Evolutionary conservation across 208 protist species (phyloP).

Genomic region (Crithidia bombi): DNA sequence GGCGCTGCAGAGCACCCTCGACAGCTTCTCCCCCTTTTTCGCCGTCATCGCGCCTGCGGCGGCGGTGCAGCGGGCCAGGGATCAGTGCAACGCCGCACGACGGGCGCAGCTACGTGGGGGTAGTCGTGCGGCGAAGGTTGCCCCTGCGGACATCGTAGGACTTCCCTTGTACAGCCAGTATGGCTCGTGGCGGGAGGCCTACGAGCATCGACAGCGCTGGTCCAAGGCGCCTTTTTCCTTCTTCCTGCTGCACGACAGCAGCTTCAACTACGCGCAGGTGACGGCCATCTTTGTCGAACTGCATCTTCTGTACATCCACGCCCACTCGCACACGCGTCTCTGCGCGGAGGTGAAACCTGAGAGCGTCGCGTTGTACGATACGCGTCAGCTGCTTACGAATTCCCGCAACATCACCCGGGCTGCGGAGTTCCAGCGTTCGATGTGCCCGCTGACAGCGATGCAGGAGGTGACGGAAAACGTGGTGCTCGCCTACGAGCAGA

Average conservation of each 20-base stretch:
- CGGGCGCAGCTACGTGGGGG: slow-evolving; percentile 31
- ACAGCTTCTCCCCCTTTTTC: slow-evolving; percentile 86
- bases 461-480: slow-evolving; percentile 81
- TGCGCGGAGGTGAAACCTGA: slow-evolving; percentile 45
- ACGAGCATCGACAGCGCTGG: slow-evolving; percentile 79
- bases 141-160: slow-evolving; percentile 58
- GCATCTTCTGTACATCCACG: slow-evolving; percentile 49
- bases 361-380: slow-evolving; percentile 36
- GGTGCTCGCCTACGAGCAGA: slow-evolving; percentile 82
- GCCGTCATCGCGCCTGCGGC: slow-evolving; percentile 68
- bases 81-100: slow-evolving; percentile 41
- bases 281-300: slow-evolving; percentile 75
- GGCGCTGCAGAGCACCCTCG: slow-evolving; percentile 57
- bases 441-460: slow-evolving; percentile 75
- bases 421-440: slow-evolving; percentile 26
- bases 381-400: slow-evolving; percentile 23
- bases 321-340: slow-evolving; percentile 54
- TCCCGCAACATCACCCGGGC: slow-evolving; percentile 19
- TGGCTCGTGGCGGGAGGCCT: slow-evolving; percentile 82
- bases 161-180: slow-evolving; percentile 86
- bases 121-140: slow-evolving; percentile 9
- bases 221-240: slow-evolving; percentile 72
- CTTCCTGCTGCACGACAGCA: slow-evolving; percentile 82
- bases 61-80: slow-evolving; percentile 42
- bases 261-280: slow-evolving; percentile 86